phyloP scores from a whole-genome alignment of 768 basidiomycete genomes.

The Boletus speciosus region DNA sequence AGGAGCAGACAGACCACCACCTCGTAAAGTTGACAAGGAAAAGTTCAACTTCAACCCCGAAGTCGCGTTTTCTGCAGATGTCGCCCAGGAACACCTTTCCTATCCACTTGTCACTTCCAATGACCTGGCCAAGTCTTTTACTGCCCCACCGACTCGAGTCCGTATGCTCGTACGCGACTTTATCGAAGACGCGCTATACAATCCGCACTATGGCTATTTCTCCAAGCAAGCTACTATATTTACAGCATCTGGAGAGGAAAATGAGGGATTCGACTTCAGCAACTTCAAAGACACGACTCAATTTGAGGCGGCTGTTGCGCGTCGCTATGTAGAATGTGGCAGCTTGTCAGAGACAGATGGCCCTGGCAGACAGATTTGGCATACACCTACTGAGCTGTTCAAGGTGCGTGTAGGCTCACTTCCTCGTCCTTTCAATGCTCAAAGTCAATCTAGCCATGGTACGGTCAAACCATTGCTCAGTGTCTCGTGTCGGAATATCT shows the following conservation, averaged over 20 bases:
- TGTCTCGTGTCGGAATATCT: constrained; percentile 91
- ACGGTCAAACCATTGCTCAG: constrained; percentile 84
- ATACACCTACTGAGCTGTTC: constrained; percentile 97
- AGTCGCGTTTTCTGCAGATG: constrained; percentile 49
- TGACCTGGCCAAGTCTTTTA: constrained; percentile 49
- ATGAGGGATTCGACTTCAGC: constrained; percentile 63
- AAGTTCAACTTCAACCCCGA: constrained; percentile 78
- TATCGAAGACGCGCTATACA: constrained; percentile 95
- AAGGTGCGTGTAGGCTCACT: constrained; percentile 51
- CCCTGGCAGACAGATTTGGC: constrained; percentile 91
- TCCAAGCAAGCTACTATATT: constrained; percentile 91
- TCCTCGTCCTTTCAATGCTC: constrained; percentile 1
- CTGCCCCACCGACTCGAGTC: constrained; percentile 68
- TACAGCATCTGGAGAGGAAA: constrained; percentile 46
- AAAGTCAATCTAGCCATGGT: constrained; percentile 69
- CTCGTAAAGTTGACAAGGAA: constrained; percentile 34
- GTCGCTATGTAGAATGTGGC: constrained; percentile 71
- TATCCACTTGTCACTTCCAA: constrained; percentile 69
- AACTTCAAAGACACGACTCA: constrained; percentile 62
- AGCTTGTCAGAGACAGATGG: constrained; percentile 53
- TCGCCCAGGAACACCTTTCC: constrained; percentile 43
- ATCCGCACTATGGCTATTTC: constrained; percentile 97
- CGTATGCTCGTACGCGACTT: constrained; percentile 96
- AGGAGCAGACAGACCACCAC: constrained; percentile 11
- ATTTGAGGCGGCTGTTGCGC: constrained; percentile 80